Base-by-base conservation (phyloP, 73 alveolate species). In the Uronychia setigera region DNA sequence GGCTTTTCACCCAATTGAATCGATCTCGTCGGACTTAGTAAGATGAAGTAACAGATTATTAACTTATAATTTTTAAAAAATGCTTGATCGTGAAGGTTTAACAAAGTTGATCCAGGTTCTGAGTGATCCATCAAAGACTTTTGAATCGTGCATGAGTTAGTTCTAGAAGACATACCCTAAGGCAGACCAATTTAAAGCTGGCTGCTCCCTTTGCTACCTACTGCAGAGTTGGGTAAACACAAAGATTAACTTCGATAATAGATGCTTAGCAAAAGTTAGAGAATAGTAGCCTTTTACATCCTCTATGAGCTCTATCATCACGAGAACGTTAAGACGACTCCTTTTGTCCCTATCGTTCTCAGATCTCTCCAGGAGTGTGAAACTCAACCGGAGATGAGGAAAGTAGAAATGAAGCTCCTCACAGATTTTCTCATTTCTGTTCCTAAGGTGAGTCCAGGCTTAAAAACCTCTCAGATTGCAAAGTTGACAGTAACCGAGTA, bases 241-340 rank as follows among this genome's bases (percentile, higher is more conserved):
- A 14, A 1, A 59, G 76, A n/a, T n/a, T n/a, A 79, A 1, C 30
- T 57, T 35, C 19, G 27, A 84, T n/a, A n/a, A n/a, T 87, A 87
- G 84, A 80, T 90, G 32, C 81, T 93, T 79, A 80, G 93, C 58
- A 93, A 94, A 76, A 79, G 92, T 11, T 92, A 94, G 91, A 85
- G 98, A 80, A 87, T 94, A 58, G 83, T 92, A 5, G 88, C 95
- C 5, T 88, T 91, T 92, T 94, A 94, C 87, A 82, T 94, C 14
- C 91, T 94, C 75, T 91, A 88, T 34, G 94, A 92, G 85, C 82
- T 94, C 84, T 94, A 92, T 85, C 79, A 82, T 32, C 90, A 87
- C 32, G 74, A 90, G 46, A 77, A 80, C 76, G 83, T 67, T 19
- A 81, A 75, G 28, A 32, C 92, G 13, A 83, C 91, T 32, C 95